Conservation (phyloP, 2,329 filamentous ascomycete genomes). For the Biscogniauxia sp. region DNA sequence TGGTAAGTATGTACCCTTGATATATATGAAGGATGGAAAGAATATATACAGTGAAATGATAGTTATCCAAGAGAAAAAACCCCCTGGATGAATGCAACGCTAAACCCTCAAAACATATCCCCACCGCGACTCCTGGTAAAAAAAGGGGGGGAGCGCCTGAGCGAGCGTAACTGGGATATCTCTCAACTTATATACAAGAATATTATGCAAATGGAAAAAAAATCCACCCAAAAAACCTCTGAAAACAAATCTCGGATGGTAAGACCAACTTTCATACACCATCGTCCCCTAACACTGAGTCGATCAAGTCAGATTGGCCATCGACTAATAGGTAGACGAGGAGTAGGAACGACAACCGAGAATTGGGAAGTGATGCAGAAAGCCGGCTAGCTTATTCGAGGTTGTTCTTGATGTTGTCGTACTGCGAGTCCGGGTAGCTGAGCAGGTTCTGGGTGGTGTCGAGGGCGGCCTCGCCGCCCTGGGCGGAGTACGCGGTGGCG, state of each 20-base stretch:
- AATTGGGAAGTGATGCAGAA: not conserved
- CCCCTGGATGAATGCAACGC: not conserved
- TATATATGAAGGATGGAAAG: not conserved
- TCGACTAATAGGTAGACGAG: no score
- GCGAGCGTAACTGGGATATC: conserved; percentile 3
- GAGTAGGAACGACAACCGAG: conserved; percentile 12
- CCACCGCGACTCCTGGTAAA: not conserved
- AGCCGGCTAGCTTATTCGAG: conserved; percentile 10
- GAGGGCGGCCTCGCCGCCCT: conserved; percentile 24
- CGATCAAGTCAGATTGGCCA: not conserved
- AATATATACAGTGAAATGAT: conserved; percentile 15
- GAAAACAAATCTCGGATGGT: conserved; percentile 4
- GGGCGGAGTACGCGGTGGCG: conserved; percentile 24
- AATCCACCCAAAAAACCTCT: no score
- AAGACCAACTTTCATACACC: not conserved
- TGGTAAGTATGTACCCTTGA: conserved; percentile 1
- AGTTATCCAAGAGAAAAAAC: not conserved
- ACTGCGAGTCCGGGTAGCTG: conserved; percentile 28
- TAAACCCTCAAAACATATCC: not conserved
- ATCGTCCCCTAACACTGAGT: not conserved
- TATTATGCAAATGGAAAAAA: conserved; percentile 2
- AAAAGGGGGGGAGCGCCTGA: not conserved
- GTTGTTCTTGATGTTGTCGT: conserved; percentile 31
- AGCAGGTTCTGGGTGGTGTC: conserved; percentile 27
- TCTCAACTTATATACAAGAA: conserved; percentile 1